Evolutionary conservation across 2,329 filamentous ascomycete species (phyloP).

Genomic region (Simplicillium sp.): DNA sequence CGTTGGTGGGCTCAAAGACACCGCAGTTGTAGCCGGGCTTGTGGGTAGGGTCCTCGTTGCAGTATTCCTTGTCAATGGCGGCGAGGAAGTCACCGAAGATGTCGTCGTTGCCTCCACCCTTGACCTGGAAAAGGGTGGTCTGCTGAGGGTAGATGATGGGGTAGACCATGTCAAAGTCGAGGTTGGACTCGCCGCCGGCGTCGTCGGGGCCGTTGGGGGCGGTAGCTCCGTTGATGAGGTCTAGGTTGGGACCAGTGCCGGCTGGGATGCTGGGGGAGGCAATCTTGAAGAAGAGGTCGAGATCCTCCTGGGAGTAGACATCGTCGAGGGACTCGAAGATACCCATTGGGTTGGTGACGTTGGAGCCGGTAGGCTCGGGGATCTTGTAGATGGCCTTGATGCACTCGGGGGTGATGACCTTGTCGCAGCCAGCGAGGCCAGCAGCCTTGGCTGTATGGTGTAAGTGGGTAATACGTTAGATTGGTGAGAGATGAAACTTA

Average conservation of each 20-base stretch:
- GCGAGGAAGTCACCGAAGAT: conserved; percentile 37
- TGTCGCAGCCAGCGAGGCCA: conserved; percentile 28
- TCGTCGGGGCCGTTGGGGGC: conserved; percentile 4
- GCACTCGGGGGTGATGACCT: conserved; percentile 48
- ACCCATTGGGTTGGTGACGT: conserved; percentile 32
- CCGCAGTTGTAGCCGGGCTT: conserved; percentile 29
- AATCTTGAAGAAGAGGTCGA: conserved; percentile 37
- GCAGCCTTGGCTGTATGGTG: not conserved
- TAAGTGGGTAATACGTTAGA: not conserved
- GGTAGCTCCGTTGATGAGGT: conserved; percentile 8
- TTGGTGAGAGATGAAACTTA: not conserved
- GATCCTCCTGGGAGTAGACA: conserved; percentile 37
- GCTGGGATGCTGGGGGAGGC: conserved; percentile 15
- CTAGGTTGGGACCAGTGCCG: conserved; percentile 7
- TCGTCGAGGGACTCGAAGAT: conserved; percentile 43
- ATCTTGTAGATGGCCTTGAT: conserved; percentile 37
- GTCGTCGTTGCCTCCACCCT: conserved; percentile 13
- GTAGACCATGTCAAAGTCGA: conserved; percentile 40
- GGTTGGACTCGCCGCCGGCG: conserved; percentile 28
- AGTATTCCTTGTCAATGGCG: conserved; percentile 43
- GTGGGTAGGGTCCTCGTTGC: conserved; percentile 31
- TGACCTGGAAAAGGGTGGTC: conserved; percentile 24
- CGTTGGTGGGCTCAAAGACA: conserved; percentile 11
- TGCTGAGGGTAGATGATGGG: conserved; percentile 42
- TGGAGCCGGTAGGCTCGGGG: conserved; percentile 19